Evolutionary conservation across 2,329 filamentous ascomycete genomes (phyloP), one percentile per base, ranked within the genome.

Genomic region (Stagonosporopsis cucurbitacearum): DNA sequence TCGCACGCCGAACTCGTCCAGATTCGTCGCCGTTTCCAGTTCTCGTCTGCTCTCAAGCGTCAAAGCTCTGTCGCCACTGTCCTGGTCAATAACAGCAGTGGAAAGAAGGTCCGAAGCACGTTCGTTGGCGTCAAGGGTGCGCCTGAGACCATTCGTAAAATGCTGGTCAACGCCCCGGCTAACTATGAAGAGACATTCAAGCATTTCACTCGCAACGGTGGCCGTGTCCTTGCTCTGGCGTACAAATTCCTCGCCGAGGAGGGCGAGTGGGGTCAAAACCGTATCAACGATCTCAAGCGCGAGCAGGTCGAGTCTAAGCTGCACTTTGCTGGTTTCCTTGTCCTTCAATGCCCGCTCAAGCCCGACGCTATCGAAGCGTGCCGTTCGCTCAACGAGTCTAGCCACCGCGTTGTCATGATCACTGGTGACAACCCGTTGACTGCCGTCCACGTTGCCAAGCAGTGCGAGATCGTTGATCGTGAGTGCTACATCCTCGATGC

Each of bases 151-250:
- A 97, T 99, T 69, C 88, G 91, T 76, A 93, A 90, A 72, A 97
- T 97, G 90, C 83, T 99, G 59, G 84, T 91, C 32, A 84, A 88
- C 30, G 85, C 92, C 9, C 95, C 95, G 7, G 82, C 86, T 1
- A 87, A 96, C 72, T 99, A 99, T 70, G 95, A 99, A 74, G 95
- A 98, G 78, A 99, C 95, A 0, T 99, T 88, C 85, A 99, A 98
- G 78, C 92, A 96, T 79, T 99, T 98, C 71, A 98, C 94, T 50
- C 87, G 95, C 61, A 96, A 96, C 67, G 95, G 95, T 66, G 96
- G 92, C 39, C 90, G 95, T 80, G 95, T 99, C 13, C 84, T 99
- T 33, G 92, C 94, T 43, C 85, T 99, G 37, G 95, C 90, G 33
- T 98, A 96, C 81, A 97, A 97, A 81, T 92, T 93, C 72, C 83